phyloP scores from a whole-genome alignment of 768 basidiomycete genomes.

The Pleurotus sapidus region DNA sequence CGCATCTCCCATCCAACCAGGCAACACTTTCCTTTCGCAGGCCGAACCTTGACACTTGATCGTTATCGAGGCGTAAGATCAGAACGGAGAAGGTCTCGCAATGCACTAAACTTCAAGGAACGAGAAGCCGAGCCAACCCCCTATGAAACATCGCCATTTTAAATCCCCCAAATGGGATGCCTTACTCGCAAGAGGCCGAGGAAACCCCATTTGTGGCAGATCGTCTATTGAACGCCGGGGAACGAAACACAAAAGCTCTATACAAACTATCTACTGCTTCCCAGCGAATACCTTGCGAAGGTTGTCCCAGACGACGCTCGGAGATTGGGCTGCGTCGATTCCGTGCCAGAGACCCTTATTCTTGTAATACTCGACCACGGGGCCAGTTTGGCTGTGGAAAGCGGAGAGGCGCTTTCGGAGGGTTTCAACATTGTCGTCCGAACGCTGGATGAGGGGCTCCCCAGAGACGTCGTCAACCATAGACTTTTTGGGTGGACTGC shows the following conservation, averaged over 20 bases:
- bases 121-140: not conserved
- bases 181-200: not conserved
- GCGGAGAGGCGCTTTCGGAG: conserved; percentile 82
- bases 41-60: not conserved
- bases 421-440: conserved; percentile 97
- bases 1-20: not conserved
- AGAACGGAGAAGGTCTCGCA: not conserved
- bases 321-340: conserved; percentile 93
- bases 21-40: not conserved
- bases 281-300: conserved; percentile 61
- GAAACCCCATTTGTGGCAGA: not conserved
- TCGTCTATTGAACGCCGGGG: too few species aligned
- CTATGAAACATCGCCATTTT: too few species aligned
- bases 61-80: not conserved
- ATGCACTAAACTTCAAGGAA: too few species aligned
- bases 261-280: conserved; percentile 33
- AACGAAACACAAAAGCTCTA: too few species aligned
- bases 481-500: conserved; percentile 95
- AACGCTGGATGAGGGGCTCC: conserved; percentile 94
- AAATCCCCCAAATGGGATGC: too few species aligned
- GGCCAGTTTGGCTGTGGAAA: conserved; percentile 94
- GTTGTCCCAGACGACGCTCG: conserved; percentile 88
- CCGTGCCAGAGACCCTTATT: conserved; percentile 85
- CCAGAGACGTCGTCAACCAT: conserved; percentile 93
- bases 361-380: conserved; percentile 97